These are phyloP conservation scores for Boletus tomentosulus DNA, from an alignment of 768 basidiomycete genomes.

Conservation along the genomic window DNA sequence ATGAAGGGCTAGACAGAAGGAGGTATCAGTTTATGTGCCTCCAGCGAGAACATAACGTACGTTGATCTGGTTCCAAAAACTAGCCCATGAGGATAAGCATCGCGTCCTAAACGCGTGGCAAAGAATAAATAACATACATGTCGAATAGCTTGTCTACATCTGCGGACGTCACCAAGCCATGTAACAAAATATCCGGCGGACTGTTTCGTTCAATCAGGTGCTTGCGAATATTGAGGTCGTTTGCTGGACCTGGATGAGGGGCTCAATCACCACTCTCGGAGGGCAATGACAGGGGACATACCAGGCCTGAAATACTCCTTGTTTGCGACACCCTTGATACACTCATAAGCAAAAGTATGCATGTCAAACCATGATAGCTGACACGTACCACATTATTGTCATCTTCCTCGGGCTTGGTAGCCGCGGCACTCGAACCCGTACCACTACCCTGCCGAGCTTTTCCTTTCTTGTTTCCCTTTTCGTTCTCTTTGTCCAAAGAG, in stretches of 20 bases:
- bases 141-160: conserved; percentile 84
- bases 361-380: background rate
- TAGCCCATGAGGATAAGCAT: conserved; percentile 25
- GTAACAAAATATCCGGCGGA: conserved; percentile 78
- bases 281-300: conserved; percentile 17
- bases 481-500: conserved; percentile 53
- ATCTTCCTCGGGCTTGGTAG: conserved; percentile 40
- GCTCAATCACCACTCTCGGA: background rate
- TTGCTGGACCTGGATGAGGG: conserved; percentile 54
- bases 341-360: conserved; percentile 9
- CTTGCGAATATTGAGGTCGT: conserved; percentile 64
- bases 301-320: conserved; percentile 79
- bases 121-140: conserved; percentile 48
- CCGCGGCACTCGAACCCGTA: conserved; percentile 2
- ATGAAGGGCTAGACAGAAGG: conserved; percentile 47
- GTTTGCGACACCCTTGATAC: conserved; percentile 69
- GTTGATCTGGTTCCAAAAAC: conserved; percentile 69
- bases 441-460: conserved; percentile 29
- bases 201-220: conserved; percentile 72
- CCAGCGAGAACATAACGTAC: conserved; percentile 35
- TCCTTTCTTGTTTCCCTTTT: conserved; percentile 37
- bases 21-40: conserved; percentile 1
- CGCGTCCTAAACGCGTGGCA: background rate
- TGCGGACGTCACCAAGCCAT: conserved; percentile 70
- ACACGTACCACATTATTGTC: conserved; percentile 60